Evolutionary conservation across 768 basidiomycete genomes (phyloP), one percentile per base, ranked within the genome.

Genomic region (Leccinum boreale): DNA sequence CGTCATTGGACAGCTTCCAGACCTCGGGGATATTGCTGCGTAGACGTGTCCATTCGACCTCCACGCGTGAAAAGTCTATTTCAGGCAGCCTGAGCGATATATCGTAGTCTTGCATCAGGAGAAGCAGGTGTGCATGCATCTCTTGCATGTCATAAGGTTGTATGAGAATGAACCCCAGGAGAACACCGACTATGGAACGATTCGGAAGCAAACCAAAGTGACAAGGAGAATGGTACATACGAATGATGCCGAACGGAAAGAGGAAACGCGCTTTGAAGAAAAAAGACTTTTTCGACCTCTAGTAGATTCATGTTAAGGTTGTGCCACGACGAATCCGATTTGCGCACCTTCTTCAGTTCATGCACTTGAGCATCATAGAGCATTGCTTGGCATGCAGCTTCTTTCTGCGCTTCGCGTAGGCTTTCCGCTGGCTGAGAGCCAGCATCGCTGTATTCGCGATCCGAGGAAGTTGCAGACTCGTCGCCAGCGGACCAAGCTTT

Each of bases 1-100:
- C 90, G 58, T 92, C 89, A 15, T 82, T 85, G 61, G 84, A 87
- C 64, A 91, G 79, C 69, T 90, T 91, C 87, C 90, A 92, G 0
- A 89, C 73, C 62, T 92, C 90, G 0, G 91, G 89, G 10, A 93
- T 86, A 59, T 77, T 86, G 65, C 77, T 82, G 50, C 83, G 78
- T 6, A 92, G 69, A 52, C 83, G 78, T 39, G 76, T 77, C 88
- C 90, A 92, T 69, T 92, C 90, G 23, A 74, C 62, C 70, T 90
- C 89, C 10, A 91, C 78, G 5, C 82, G 79, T 8, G 87, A 81
- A 56, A 90, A 77, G 70, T 89, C 87, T 28, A 90, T 72, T 52
- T 79, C 83, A 5, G 86, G 85, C 3, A 90, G 69, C 53, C 80
- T 78, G 44, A 92, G 67, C 24, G 80, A 79, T 53, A 92, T 70